Base-by-base conservation (phyloP, 2,329 filamentous ascomycete genomes). In the Septoria petroselini region DNA sequence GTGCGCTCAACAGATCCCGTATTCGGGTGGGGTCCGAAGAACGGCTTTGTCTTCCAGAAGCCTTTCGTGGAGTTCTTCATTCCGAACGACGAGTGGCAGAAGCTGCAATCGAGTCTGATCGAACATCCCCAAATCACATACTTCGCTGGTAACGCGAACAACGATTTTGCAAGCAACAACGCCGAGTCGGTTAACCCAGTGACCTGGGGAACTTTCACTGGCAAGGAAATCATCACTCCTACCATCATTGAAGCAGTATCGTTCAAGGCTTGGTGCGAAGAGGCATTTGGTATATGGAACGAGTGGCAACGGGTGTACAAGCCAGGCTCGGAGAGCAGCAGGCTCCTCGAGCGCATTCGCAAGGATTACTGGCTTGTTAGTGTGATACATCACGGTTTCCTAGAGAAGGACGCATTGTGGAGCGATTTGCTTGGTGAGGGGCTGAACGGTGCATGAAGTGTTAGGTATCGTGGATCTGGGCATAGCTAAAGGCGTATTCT, bases 31-130 rank as follows among this genome's bases (percentile, higher is more conserved):
- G 93, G 93, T 1, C 93, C 93, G 0, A 81, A 80, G 41, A 84
- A 91, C 62, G 93, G 93, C 14, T 97, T 95, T 68, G 90, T 97
- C 40, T 98, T 96, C 75, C 93, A 98, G 66, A 98, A 97, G 58
- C 86, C 91, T 0, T 98, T 98, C 69, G 90, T 98, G 43, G 93
- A 98, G 69, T 89, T 97, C 72, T 98, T 98, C 76, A 73, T 95
- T 50, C 84, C 91, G 0, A 72, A 76, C 0, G 69, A 78, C 0
- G 87, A 91, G 67, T 97, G 90, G 84, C 69, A 73, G 12, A 67
- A 68, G 1, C 76, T 98, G 25, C 79, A 80, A 56, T 75, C 77
- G 3, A 79, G 81, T 51, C 79, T 97, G 29, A 81, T 81, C 46
- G 72, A 81, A 12, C 76, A 82, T 41, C 82, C 84, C 34, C 77